Percentiles rank a stretch among this genome's conserved stretches.
phyloP scores from a whole-genome alignment of 345 rosid species.

The Carallia pectinifolia region DNA sequence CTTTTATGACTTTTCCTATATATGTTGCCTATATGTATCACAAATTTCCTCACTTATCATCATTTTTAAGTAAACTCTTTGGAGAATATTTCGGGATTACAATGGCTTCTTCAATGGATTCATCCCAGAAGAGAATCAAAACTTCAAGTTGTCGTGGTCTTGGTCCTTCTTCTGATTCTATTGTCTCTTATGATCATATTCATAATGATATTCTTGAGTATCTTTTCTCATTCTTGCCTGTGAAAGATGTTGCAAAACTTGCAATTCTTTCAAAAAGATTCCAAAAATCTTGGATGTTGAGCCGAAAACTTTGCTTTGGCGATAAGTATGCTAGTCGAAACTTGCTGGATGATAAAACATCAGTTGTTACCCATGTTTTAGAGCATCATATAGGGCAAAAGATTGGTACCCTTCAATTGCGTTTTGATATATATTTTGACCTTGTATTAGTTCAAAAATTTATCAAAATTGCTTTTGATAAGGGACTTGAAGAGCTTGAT shows the following conservation, averaged over 20 bases:
- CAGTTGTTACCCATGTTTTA: neutral
- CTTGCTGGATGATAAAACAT: neutral
- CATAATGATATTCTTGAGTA: slow-evolving; percentile 6
- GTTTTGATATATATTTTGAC: neutral
- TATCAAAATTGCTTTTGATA: slow-evolving; percentile 8
- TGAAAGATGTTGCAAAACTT: neutral
- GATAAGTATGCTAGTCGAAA: neutral
- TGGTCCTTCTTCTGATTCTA: too few species aligned
- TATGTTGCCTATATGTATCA: too few species aligned
- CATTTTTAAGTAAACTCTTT: too few species aligned
- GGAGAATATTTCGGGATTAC: too few species aligned
- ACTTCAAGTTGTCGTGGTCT: too few species aligned
- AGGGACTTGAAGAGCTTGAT: slow-evolving; percentile 30
- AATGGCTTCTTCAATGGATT: too few species aligned
- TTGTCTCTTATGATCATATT: neutral
- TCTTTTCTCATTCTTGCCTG: slow-evolving; percentile 15
- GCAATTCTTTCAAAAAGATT: neutral
- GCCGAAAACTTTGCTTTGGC: slow-evolving; percentile 8
- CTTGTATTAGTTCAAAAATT: slow-evolving; percentile 8
- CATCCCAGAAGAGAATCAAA: too few species aligned
- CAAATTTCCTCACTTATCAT: too few species aligned
- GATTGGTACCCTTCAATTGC: slow-evolving; percentile 1
- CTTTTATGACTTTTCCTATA: too few species aligned
- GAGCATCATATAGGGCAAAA: neutral
- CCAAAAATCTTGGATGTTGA: neutral